Evolutionary conservation across 305 asterid species (phyloP).

Genomic region (Fraxinus xanthoxyloides): DNA sequence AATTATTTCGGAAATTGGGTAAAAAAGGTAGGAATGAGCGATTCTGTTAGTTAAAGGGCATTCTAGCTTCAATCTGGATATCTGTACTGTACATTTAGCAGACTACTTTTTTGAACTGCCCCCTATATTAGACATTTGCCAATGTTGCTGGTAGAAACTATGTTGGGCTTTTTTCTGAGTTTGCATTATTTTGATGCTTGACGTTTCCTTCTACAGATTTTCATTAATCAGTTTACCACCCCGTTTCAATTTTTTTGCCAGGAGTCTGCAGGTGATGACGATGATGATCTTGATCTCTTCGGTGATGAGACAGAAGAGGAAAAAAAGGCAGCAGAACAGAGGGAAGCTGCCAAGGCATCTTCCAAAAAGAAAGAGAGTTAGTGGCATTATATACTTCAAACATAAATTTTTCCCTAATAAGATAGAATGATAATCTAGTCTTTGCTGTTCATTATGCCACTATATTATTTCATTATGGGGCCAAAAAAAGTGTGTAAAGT

Average conservation of each 20-base stretch:
- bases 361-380: slow-evolving; percentile 94
- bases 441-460: background rate
- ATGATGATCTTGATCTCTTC: slow-evolving; percentile 93
- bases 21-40: background rate
- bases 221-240: background rate
- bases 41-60: background rate
- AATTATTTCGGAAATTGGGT: background rate
- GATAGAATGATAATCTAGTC: background rate
- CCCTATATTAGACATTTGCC: background rate
- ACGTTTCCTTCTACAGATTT: background rate
- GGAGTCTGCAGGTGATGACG: slow-evolving; percentile 60
- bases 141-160: background rate
- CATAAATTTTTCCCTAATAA: background rate
- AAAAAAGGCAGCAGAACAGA: slow-evolving; percentile 86
- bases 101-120: background rate
- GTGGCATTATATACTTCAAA: slow-evolving; percentile 17
- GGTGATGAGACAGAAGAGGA: slow-evolving; percentile 99
- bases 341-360: slow-evolving; percentile 78
- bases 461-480: background rate
- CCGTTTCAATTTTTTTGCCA: slow-evolving; percentile 11
- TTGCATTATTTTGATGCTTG: background rate
- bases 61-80: background rate
- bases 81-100: background rate
- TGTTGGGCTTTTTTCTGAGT: background rate
- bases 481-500: background rate